Evolutionary conservation across 1,284 basidiomycete genomes (phyloP), one percentile per base, ranked within the genome.

Genomic region (Fomes fomentarius): DNA sequence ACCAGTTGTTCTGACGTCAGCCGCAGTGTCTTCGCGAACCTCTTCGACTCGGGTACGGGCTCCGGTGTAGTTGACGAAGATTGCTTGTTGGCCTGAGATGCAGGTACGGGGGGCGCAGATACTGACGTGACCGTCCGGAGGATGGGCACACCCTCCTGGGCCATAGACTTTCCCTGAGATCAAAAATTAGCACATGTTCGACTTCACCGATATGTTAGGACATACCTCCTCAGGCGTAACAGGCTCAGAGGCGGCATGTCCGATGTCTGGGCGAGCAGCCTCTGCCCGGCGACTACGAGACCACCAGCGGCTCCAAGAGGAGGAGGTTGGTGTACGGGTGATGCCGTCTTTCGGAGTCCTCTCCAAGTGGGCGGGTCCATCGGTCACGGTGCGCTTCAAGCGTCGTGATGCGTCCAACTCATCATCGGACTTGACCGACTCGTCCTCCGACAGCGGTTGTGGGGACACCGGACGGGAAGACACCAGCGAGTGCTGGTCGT

Each of bases 21-120:
- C 3, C 97, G 84, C 51, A 99, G 73, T 0, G 97, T 96, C 78
- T 99, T 99, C 19, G 93, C 96, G 68, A 87, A 99, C 66, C 82
- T 86, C 63, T 78, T 81, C 1, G 51, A 47, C 21, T 60, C 52
- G 7, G 46, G 39, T 4, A 47, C 52, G 19, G 45, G 37, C 15
- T 41, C 49, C 2, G 46, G 45, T 2, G 50, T 47, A 21, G 33
- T 50, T 30, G 26, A 37, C 12, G 24, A 22, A 1, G 39, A 34
- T 15, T 38, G 35, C 3, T 17, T 42, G 1, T 44, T 35, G 15
- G 41, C 46, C 12, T 43, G 42, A 4, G 45, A 42, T 7, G 25
- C 3, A 26, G 58, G 54, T 0, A 37, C 30, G 10, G 47, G 49
- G 1, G 61, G 61, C 8, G 57, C 55, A 15, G 63, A 61, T 7